Evolutionary conservation across 352 stramenopile genomes (phyloP).

Genomic region (Phytopythium cucurbitacearum): DNA sequence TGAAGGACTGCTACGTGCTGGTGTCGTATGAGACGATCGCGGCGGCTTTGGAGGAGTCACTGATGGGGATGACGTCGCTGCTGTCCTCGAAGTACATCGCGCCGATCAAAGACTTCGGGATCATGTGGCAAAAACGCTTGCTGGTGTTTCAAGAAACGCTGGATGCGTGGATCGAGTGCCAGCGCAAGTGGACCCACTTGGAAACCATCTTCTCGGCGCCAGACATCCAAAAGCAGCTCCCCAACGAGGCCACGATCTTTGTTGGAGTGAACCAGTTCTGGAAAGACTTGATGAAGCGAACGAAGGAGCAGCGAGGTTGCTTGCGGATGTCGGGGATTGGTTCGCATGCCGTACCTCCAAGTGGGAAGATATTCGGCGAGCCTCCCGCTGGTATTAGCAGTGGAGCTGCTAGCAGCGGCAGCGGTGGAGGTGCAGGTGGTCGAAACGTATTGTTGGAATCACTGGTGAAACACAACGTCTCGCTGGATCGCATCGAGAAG

Average conservation of each 20-base stretch:
- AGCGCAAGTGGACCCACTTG: constrained; percentile 80
- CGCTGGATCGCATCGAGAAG: constrained; percentile 73
- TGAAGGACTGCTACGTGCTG: constrained; percentile 86
- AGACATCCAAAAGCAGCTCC: constrained; percentile 82
- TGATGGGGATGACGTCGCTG: constrained; percentile 88
- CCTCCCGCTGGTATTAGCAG: neutral
- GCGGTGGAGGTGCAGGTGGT: constrained; percentile 11
- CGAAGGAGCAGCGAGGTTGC: constrained; percentile 54
- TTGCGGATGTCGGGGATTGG: constrained; percentile 58
- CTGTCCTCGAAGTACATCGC: constrained; percentile 87
- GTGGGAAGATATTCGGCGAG: constrained; percentile 2
- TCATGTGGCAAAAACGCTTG: constrained; percentile 64
- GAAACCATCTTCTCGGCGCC: constrained; percentile 79
- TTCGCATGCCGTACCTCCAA: constrained; percentile 16
- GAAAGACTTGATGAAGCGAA: constrained; percentile 72
- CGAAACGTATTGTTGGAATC: constrained; percentile 48
- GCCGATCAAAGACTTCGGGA: constrained; percentile 69
- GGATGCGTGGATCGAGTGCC: constrained; percentile 74
- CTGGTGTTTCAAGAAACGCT: constrained; percentile 79
- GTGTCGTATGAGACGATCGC: constrained; percentile 76
- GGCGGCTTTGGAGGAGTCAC: constrained; percentile 83
- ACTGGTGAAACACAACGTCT: constrained; percentile 63
- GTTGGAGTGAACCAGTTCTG: constrained; percentile 69
- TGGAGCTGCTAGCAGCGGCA: constrained; percentile 6
- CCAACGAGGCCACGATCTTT: constrained; percentile 59